Base-by-base conservation (phyloP, 257 asterid genomes). In the Marsdenia floribunda region DNA sequence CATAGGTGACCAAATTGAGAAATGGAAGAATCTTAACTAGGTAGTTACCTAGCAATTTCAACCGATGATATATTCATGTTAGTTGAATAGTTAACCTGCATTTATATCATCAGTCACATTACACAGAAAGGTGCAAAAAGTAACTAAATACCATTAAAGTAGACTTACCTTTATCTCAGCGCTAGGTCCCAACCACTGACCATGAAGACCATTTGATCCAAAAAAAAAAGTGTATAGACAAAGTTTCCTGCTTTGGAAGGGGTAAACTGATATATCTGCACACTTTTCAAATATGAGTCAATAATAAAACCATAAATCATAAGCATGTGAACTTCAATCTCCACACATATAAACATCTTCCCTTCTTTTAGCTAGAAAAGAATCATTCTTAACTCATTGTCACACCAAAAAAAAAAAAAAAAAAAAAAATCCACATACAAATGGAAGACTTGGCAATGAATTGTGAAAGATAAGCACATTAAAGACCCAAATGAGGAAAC, bases 131-230 rank as follows among this genome's bases (percentile, higher is more conserved):
- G 70, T 73, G 63, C 33, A 59, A 64, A 76, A 47, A 38, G 50
- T 14, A 70, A 76, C 65, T 24, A 68, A 50, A 44, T 46, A 68
- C 16, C 13, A 63, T 26, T 44, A 35, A 75, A 73, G 37, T 52
- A 70, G 68, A 57, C 71, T 76, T 70, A 92, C 99, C 98, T 92
- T 90, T 76, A 86, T 72, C 83, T 85, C 96, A 71, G 93, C 68
- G 72, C 84, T 82, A 63, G 96, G 93, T 79, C 89, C 91, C 61
- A 68, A 79, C 97, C 96, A 89, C 75, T 88, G 96, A 81, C 96
- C 96, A 78, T 75, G 92, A 79, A 94, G 98, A 82, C 96, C 97
- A 83, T 82, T 89, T 63, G 97, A 92, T 71, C 97, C 97, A 68
- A 94, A 83, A 64, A 94, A 94, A 50, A 11, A 97, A 90, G 91